Evolutionary conservation across 371 early-diverging fungal species (phyloP), one percentile per base, ranked within the genome.

Genomic region (Mucor velutinosus): DNA sequence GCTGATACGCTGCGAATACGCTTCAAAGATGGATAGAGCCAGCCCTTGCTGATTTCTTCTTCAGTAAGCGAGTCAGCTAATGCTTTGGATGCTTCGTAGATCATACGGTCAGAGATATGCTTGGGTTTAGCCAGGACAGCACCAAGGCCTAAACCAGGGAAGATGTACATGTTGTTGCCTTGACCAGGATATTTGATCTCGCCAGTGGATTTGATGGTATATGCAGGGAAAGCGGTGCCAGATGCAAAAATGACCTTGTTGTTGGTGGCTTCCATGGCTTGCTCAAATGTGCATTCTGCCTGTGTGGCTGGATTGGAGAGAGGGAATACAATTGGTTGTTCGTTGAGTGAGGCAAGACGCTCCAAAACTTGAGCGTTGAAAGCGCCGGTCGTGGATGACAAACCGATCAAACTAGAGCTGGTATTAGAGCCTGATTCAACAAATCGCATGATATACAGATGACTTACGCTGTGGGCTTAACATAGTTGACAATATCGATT

Each of bases 61-160:
- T 65, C 67, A 1, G 87, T 91, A 56, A 96, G 76, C 10, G 93
- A 86, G 60, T 88, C 82, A n/a, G 96, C 89, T 8, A 96, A 86
- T 21, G 94, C 90, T 51, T 87, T 90, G 25, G 97, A 90, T 47
- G 93, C 84, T 29, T 83, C 78, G 71, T 91, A 94, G 51, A 97
- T 89, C 92, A 95, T 87, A 47, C 76, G 70, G 68, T 95, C 91
- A 10, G 95, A 90, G 68, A 96, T 89, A 35, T 64, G 59, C 14
- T 67, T 69, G 8, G 94, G 85, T 67, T 85, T 81, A 43, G 92
- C 85, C 32, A 96, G 73, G 53, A 90, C 83, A 35, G 91, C 84
- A 58, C 96, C 97, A 27, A 96, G 82, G 23, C 97, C 97, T n/a
- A 97, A 84, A 57, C 95, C 94, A 41, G 97, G 97, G 88, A 94